phyloP scores from a whole-genome alignment of 805 yeast species.

The Wickerhamiella musiphila region DNA sequence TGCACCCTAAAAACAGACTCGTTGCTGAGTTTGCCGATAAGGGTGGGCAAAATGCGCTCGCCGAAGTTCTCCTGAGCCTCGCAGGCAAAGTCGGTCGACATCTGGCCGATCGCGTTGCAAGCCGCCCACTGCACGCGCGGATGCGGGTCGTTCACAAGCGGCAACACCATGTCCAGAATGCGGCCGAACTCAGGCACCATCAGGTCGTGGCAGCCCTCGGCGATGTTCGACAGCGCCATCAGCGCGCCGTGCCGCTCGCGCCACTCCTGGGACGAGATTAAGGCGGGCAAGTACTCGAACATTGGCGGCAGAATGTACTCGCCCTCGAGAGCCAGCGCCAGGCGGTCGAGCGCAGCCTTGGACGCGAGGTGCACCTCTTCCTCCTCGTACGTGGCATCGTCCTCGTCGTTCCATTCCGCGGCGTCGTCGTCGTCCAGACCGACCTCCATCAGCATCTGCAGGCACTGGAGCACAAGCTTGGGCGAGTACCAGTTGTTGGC shows the following conservation, averaged over 20 bases:
- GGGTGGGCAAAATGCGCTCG: slow-evolving; percentile 65
- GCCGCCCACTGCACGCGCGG: slow-evolving; percentile 95
- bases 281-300: slow-evolving; percentile 69
- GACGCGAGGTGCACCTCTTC: slow-evolving; percentile 84
- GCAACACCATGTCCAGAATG: slow-evolving; percentile 69
- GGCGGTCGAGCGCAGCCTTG: slow-evolving; percentile 85
- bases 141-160: slow-evolving; percentile 70
- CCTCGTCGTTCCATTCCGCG: slow-evolving; percentile 69
- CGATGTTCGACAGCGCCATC: slow-evolving; percentile 93
- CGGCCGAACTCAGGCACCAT: slow-evolving; percentile 66
- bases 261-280: slow-evolving; percentile 69
- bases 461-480: slow-evolving; percentile 52
- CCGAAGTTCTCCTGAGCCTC: slow-evolving; percentile 69
- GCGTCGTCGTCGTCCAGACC: slow-evolving; percentile 80
- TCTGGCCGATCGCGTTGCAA: slow-evolving; percentile 93
- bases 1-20: slow-evolving; percentile 69
- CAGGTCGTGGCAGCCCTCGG: slow-evolving; percentile 91
- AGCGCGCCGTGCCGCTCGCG: slow-evolving; percentile 91
- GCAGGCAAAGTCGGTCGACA: slow-evolving; percentile 91
- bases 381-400: slow-evolving; percentile 61
- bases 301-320: slow-evolving; percentile 68
- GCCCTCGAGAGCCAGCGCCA: slow-evolving; percentile 70
- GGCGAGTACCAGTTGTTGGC: slow-evolving; percentile 54
- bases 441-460: slow-evolving; percentile 82
- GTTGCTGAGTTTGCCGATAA: slow-evolving; percentile 60